Percentiles rank a stretch among this genome's conserved stretches.
Evolutionary conservation across 192 early-diverging fungal species (phyloP).

Genomic region (Lunasporangiospora selenospora): DNA sequence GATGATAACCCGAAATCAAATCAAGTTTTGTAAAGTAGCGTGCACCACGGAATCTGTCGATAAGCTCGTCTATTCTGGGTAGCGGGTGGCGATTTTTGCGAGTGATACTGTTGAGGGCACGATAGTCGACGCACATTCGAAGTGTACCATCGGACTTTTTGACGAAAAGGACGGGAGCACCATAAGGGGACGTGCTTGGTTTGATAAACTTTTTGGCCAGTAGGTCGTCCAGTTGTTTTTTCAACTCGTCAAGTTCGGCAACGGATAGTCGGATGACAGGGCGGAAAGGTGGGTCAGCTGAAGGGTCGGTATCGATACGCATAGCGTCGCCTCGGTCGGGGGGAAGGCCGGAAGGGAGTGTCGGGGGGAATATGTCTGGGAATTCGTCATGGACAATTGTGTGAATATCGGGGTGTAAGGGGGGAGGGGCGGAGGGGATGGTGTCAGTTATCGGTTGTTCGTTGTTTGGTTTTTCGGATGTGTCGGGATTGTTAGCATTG

Average conservation of each 20-base stretch:
- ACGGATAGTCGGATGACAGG: constrained; percentile 32
- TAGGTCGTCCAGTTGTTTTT: constrained; percentile 21
- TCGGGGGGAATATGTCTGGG: constrained; percentile 6
- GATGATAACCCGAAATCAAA: constrained; percentile 49
- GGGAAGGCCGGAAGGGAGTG: background rate
- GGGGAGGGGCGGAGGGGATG: background rate
- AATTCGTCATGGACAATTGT: constrained; percentile 16
- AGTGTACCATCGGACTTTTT: constrained; percentile 19
- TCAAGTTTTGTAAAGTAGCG: constrained; percentile 56
- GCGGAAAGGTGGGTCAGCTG: constrained; percentile 2
- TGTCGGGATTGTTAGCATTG: too few species aligned
- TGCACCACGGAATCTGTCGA: constrained; percentile 43
- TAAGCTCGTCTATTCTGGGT: constrained; percentile 55
- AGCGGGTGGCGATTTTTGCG: constrained; percentile 54
- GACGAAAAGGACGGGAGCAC: constrained; percentile 17
- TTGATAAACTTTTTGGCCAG: constrained; percentile 11
- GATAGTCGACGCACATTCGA: constrained; percentile 40
- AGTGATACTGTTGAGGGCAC: constrained; percentile 57
- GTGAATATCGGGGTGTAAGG: constrained; percentile 2
- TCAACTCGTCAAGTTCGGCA: constrained; percentile 30
- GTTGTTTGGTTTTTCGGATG: too few species aligned
- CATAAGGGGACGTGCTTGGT: constrained; percentile 9
- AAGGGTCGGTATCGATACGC: background rate
- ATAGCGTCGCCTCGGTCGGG: constrained; percentile 11
- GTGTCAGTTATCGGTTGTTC: background rate